These are phyloP conservation scores for Westerdykella aurantiaca DNA, from an alignment of 2,329 filamentous ascomycete genomes.

Conservation along the genomic window DNA sequence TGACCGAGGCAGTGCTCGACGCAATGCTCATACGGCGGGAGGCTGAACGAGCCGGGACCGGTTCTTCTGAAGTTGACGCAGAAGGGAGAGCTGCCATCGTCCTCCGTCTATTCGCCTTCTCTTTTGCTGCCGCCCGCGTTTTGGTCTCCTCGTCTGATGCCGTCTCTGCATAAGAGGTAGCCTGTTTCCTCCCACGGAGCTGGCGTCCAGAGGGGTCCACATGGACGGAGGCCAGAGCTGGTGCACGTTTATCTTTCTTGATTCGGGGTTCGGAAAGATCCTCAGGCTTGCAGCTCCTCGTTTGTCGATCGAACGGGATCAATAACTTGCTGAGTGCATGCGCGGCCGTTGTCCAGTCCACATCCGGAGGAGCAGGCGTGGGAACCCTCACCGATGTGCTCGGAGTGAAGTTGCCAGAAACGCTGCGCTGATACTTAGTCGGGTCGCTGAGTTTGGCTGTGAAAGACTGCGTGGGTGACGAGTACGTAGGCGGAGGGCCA, in stretches of 20 bases:
- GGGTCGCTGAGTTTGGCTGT: conserved; percentile 70
- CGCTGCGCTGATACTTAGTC: conserved; percentile 58
- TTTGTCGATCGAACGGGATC: conserved; percentile 69
- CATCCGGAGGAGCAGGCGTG: conserved; percentile 69
- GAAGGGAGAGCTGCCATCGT: conserved; percentile 38
- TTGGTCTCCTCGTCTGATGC: conserved; percentile 38
- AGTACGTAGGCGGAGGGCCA: conserved; percentile 64
- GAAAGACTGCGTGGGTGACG: conserved; percentile 81
- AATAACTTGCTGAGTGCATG: conserved; percentile 77
- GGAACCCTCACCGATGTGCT: conserved; percentile 41
- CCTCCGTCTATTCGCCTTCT: conserved; percentile 28
- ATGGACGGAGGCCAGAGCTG: conserved; percentile 27
- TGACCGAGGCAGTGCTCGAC: conserved; percentile 40
- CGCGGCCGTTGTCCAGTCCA: conserved; percentile 79
- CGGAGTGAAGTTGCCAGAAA: conserved; percentile 45
- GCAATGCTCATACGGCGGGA: conserved; percentile 42
- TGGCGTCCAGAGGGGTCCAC: conserved; percentile 54
- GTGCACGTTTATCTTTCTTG: conserved; percentile 49
- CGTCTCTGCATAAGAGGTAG: conserved; percentile 48
- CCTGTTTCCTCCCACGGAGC: conserved; percentile 62
- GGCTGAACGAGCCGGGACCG: conserved; percentile 14
- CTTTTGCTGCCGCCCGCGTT: conserved; percentile 15
- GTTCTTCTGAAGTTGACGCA: conserved; percentile 15
- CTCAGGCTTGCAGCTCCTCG: conserved; percentile 68
- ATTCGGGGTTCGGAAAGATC: conserved; percentile 61